A percentile compares a stretch with the other conserved stretches of the same genome.
Conservation (phyloP, 306 rosid species). For the Sindora glabra region DNA sequence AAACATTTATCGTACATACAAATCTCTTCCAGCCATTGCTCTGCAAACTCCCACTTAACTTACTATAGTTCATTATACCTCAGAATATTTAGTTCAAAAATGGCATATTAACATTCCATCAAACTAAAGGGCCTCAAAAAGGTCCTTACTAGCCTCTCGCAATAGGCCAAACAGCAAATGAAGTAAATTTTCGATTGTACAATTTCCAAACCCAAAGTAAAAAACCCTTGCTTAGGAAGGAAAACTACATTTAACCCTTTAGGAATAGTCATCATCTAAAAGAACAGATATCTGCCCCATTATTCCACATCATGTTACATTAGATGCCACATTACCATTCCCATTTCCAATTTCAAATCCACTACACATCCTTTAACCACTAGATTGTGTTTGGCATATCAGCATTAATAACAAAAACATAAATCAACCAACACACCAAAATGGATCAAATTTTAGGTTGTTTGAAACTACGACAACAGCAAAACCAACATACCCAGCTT, state of each 20-base stretch:
- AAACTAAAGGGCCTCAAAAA: neutral
- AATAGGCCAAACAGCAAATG: neutral
- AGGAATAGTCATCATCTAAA: neutral
- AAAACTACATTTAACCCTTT: neutral
- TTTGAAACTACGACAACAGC: neutral
- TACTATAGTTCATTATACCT: neutral
- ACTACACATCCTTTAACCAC: neutral
- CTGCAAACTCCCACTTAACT: neutral
- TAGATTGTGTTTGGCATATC: neutral
- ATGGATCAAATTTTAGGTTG: neutral
- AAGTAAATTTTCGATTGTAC: neutral
- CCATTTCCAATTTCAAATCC: neutral
- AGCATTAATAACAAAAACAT: neutral
- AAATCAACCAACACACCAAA: neutral
- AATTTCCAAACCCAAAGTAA: neutral
- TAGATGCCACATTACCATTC: neutral
- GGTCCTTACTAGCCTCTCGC: neutral
- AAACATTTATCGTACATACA: neutral
- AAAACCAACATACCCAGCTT: slow-evolving; percentile 87
- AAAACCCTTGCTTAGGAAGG: neutral
- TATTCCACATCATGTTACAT: neutral
- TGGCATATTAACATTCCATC: neutral
- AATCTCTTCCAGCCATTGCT: neutral
- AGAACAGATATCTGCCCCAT: neutral
- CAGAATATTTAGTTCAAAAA: neutral